Conservation (phyloP, 2,329 filamentous ascomycete genomes). For the Penicillium sp. region DNA sequence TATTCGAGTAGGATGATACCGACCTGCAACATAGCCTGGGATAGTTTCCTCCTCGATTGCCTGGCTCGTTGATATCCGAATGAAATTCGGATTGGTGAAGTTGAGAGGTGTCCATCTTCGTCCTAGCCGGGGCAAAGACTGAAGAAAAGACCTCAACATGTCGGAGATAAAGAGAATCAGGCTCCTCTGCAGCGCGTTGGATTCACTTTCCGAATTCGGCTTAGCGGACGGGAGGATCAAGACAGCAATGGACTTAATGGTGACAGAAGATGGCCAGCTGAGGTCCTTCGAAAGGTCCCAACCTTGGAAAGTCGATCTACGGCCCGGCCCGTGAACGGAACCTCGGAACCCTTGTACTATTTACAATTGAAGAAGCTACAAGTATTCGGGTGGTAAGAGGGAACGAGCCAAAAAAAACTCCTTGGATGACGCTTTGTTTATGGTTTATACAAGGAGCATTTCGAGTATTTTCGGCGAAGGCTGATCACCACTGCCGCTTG, state of each 20-base stretch:
- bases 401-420: not conserved
- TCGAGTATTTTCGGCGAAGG: too few relatives aligned
- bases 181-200: not conserved
- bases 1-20: constrained; percentile 32
- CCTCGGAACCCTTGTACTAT: not conserved
- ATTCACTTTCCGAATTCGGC: not conserved
- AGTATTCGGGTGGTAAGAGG: not conserved
- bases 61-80: constrained; percentile 21
- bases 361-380: not conserved
- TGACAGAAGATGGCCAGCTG: not conserved
- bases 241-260: not conserved
- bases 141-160: not conserved
- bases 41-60: constrained; percentile 35
- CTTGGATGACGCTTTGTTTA: too few relatives aligned
- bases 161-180: not conserved
- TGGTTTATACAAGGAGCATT: too few relatives aligned
- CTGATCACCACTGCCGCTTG: too few relatives aligned
- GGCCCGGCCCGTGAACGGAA: too few relatives aligned
- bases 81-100: constrained; percentile 31
- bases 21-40: constrained; percentile 23
- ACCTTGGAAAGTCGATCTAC: too few relatives aligned
- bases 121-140: not conserved
- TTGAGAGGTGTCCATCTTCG: constrained; percentile 31
- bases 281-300: too few relatives aligned
- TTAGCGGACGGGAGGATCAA: not conserved